Conservation (phyloP, 176 grass and related monocot species). For the Hordeum vulgare region DNA sequence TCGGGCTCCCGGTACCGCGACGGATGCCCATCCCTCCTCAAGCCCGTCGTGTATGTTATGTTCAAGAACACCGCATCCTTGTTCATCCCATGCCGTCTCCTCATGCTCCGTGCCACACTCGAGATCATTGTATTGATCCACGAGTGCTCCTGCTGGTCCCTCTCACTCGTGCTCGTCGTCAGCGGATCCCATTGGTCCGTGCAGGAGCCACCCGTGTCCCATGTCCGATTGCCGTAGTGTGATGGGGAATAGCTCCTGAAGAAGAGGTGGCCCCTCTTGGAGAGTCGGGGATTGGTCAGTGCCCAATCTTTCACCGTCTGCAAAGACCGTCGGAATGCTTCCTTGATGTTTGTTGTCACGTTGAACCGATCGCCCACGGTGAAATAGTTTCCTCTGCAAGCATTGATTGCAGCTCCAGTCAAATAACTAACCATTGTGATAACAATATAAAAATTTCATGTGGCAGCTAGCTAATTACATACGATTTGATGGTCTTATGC, state of each 20-base stretch:
- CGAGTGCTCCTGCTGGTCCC: not conserved
- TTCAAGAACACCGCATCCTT: not conserved
- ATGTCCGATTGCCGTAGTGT: constrained; percentile 36
- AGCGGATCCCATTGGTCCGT: not conserved
- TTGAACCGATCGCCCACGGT: constrained; percentile 20
- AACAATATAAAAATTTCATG: not conserved
- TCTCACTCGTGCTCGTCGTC: no score
- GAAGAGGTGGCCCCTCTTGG: constrained; percentile 11
- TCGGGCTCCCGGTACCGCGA: constrained; percentile 19
- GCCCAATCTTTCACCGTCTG: constrained; percentile 25
- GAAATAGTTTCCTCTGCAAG: constrained; percentile 41
- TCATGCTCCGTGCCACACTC: not conserved
- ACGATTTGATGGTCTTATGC: constrained; percentile 19
- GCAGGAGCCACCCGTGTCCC: constrained; percentile 21
- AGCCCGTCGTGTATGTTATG: constrained; percentile 35
- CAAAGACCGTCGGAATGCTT: constrained; percentile 25
- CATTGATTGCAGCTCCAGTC: not conserved
- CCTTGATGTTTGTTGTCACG: constrained; percentile 15
- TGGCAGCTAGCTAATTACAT: not conserved
- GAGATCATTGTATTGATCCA: constrained; percentile 30
- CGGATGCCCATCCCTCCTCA: constrained; percentile 32
- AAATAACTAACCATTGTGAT: not conserved
- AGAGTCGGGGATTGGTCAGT: not conserved
- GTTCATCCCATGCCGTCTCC: not conserved
- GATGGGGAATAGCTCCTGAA: constrained; percentile 34